These are phyloP conservation scores for Neurospora sp. DNA, from an alignment of 495 filamentous ascomycete species.

Conservation along the genomic window DNA sequence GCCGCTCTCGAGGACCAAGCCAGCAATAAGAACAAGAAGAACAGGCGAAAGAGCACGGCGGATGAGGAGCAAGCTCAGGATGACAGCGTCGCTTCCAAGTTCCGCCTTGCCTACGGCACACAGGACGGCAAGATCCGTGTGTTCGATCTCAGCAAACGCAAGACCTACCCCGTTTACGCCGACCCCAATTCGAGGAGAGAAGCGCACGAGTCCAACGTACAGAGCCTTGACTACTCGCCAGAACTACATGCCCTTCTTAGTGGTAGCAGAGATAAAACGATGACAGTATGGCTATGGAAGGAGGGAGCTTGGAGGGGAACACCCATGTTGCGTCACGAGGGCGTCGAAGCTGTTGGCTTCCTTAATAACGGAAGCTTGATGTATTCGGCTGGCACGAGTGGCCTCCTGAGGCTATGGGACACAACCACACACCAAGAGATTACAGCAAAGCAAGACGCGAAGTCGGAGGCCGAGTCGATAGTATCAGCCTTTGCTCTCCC, in stretches of 20 bases:
- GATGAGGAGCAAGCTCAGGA: conserved; percentile 35
- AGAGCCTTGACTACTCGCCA: conserved; percentile 67
- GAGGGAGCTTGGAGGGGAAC: conserved; percentile 73
- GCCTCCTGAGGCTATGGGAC: conserved; percentile 73
- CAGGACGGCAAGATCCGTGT: conserved; percentile 88
- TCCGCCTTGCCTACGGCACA: conserved; percentile 78
- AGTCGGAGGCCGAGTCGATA: conserved; percentile 67
- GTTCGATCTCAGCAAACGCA: conserved; percentile 82
- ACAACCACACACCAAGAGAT: conserved; percentile 65
- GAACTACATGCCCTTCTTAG: conserved; percentile 67
- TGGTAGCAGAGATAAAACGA: conserved; percentile 90
- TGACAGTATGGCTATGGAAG: conserved; percentile 91
- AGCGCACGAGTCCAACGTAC: conserved; percentile 87
- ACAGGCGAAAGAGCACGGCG: conserved; percentile 35
- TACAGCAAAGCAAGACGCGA: conserved; percentile 55
- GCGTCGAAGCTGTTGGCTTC: conserved; percentile 76
- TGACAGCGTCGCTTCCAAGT: conserved; percentile 38
- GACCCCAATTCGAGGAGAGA: conserved; percentile 37
- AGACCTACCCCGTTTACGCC: conserved; percentile 56
- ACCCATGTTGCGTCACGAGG: conserved; percentile 76
- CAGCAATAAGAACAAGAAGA: conserved; percentile 23
- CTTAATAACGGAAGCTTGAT: conserved; percentile 55
- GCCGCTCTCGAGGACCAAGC: conserved; percentile 26
- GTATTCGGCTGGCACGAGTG: conserved; percentile 80
- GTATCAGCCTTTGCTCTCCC: conserved; percentile 56